Conservation (phyloP, 768 basidiomycete genomes). For the Paxillus involutus region DNA sequence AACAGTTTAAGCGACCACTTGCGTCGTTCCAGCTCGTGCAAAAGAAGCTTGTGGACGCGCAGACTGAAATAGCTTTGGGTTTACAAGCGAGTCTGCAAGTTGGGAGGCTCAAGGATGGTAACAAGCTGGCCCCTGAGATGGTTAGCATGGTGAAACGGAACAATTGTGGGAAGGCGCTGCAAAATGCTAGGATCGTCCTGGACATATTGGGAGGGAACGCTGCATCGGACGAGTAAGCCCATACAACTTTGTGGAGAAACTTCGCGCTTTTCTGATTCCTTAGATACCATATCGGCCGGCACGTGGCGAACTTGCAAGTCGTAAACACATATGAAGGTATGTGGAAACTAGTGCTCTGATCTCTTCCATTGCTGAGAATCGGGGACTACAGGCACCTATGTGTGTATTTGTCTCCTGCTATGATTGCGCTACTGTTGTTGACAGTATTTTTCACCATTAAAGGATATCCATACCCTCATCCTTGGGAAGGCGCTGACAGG, state of each 20-base stretch:
- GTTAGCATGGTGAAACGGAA: conserved; percentile 93
- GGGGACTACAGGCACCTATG: conserved; percentile 52
- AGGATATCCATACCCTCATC: conserved; percentile 92
- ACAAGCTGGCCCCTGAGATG: conserved; percentile 83
- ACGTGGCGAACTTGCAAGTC: conserved; percentile 94
- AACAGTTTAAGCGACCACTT: conserved; percentile 86
- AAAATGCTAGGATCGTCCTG: conserved; percentile 76
- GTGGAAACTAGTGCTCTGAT: conserved; percentile 10
- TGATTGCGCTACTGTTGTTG: conserved; percentile 3
- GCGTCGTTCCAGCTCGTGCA: conserved; percentile 97
- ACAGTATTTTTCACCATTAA: conserved; percentile 4
- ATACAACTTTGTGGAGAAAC: not conserved
- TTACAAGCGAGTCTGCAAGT: conserved; percentile 75
- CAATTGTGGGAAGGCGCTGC: conserved; percentile 90
- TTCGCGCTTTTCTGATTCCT: not conserved
- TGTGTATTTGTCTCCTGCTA: conserved; percentile 29
- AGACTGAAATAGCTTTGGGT: conserved; percentile 81
- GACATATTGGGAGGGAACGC: conserved; percentile 97
- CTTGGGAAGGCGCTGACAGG: conserved; percentile 93
- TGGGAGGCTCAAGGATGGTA: conserved; percentile 83
- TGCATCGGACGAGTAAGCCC: conserved; percentile 81
- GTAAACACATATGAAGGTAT: conserved; percentile 92
- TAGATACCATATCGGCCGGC: conserved; percentile 92
- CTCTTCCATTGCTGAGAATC: not conserved
- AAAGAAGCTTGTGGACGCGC: conserved; percentile 95